Evolutionary conservation across 495 filamentous ascomycete genomes (phyloP), one percentile per base, ranked within the genome.

Genomic region (Aspergillus baeticus): DNA sequence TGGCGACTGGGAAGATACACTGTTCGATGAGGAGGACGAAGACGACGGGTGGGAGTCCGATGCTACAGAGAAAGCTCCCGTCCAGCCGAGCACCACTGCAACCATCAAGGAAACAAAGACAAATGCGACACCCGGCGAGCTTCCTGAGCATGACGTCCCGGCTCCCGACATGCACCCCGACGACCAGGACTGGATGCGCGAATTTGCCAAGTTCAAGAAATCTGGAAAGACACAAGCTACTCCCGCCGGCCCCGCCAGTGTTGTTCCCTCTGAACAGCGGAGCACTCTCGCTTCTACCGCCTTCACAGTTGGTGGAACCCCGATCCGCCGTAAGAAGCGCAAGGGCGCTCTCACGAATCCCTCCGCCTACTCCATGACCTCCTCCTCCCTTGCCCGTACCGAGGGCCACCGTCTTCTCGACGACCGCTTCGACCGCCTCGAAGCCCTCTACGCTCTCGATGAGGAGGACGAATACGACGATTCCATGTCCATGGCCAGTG

Each of bases 351-450:
- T 94, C 68, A 97, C 94, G 18, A 90, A 88, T 63, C 89, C 88
- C 1, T 93, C 93, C 6, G 81, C 82, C 14, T 98, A 96, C 75
- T 96, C 91, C n/a, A 99, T 98, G 95, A 92, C 88, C 0, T 96
- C 90, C 6, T 96, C 94, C 0, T 87, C 92, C 0, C 77, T 98
- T 6, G 83, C 87, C 18, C 84, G 95, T 38, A 98, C 93, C 1
- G 94, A 96, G 58, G 90, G 91, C n/a, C 80, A 92, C 35, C 85
- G 85, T 5, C 81, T 92, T 10, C 78, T 98, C 17, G 95, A 99
- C 68, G 86, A 85, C 39, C 85, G 94, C 13, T 99, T 98, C 66
- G 94, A 97, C 62, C 88, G 86, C 75, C 81, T 96, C 26, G 90
- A 96, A 68, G 87, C 89, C 61, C 75, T 88, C 53, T 96, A 96